phyloP scores from a whole-genome alignment of 768 basidiomycete species.

The Leccinellum rugosiceps region DNA sequence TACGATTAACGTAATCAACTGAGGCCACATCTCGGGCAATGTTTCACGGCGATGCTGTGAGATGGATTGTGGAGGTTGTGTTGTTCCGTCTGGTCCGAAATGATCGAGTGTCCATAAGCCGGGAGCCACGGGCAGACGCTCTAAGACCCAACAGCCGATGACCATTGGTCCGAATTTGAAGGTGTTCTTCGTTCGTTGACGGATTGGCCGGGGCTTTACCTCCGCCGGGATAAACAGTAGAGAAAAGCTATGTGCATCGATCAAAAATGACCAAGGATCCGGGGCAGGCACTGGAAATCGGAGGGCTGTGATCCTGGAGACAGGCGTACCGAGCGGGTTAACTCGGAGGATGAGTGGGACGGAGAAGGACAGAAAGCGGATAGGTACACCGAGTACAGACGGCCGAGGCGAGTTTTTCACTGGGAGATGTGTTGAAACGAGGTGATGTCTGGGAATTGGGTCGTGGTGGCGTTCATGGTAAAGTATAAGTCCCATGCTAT shows the following conservation, averaged over 20 bases:
- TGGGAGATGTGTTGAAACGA: not conserved
- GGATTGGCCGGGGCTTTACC: not conserved
- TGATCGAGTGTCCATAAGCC: not conserved
- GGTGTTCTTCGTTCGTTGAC: not conserved
- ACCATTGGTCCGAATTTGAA: not conserved
- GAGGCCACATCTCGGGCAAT: not conserved
- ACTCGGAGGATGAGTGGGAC: not conserved
- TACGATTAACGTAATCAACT: slow-evolving; percentile 11
- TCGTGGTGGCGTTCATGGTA: not conserved
- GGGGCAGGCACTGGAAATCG: not conserved
- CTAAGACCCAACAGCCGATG: not conserved
- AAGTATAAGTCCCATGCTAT: not conserved
- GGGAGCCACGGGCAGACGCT: not conserved
- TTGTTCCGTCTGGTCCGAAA: not conserved
- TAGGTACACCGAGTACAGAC: not conserved
- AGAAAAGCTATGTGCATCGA: not conserved
- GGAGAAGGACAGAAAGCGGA: not conserved
- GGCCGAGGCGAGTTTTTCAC: not conserved
- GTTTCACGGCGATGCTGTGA: not conserved
- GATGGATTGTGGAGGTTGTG: not conserved
- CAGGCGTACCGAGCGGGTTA: not conserved
- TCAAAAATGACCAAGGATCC: not conserved
- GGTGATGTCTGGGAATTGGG: slow-evolving; percentile 4
- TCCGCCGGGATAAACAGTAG: not conserved
- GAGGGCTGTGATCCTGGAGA: slow-evolving; percentile 7